These are phyloP conservation scores for Immersiporthe knoxdaviesiana DNA, from an alignment of 2,329 filamentous ascomycete genomes.

Conservation along the genomic window DNA sequence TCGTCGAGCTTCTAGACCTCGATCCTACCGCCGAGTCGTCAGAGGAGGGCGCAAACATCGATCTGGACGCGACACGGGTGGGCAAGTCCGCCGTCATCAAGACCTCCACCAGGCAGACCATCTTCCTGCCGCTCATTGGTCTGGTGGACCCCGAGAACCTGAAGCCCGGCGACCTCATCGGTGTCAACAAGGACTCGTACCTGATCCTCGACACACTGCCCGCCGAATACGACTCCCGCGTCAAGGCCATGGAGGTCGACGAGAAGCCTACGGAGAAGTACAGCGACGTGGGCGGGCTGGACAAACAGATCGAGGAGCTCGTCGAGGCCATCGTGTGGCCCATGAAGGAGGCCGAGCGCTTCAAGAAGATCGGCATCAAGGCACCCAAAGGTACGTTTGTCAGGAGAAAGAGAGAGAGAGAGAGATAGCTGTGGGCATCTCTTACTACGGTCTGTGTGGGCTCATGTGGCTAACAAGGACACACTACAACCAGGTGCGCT, in stretches of 20 bases:
- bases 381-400: constrained; percentile 82
- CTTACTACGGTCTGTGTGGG: constrained; percentile 23
- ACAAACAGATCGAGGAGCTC: constrained; percentile 99
- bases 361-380: constrained; percentile 99
- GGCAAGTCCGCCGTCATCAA: constrained; percentile 99
- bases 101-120: constrained; percentile 96
- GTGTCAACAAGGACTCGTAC: constrained; percentile 99
- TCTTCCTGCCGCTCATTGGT: constrained; percentile 96
- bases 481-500: constrained; percentile 69
- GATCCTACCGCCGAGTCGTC: constrained; percentile 95
- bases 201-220: constrained; percentile 95
- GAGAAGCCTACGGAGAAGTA: constrained; percentile 99
- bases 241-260: constrained; percentile 99
- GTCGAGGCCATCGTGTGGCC: constrained; percentile 99
- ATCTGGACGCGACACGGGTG: constrained; percentile 92
- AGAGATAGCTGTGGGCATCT: not conserved
- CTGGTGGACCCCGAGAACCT: constrained; percentile 94
- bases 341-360: constrained; percentile 98
- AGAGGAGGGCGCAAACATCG: constrained; percentile 98
- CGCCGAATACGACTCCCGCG: constrained; percentile 96
- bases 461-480: constrained; percentile 17
- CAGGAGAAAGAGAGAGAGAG: no score
- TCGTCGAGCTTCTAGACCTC: constrained; percentile 94
- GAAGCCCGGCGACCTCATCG: constrained; percentile 94
- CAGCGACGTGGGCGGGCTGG: constrained; percentile 92